phyloP scores from a whole-genome alignment of 805 yeast species.

The Danielozyma ontarioensis region DNA sequence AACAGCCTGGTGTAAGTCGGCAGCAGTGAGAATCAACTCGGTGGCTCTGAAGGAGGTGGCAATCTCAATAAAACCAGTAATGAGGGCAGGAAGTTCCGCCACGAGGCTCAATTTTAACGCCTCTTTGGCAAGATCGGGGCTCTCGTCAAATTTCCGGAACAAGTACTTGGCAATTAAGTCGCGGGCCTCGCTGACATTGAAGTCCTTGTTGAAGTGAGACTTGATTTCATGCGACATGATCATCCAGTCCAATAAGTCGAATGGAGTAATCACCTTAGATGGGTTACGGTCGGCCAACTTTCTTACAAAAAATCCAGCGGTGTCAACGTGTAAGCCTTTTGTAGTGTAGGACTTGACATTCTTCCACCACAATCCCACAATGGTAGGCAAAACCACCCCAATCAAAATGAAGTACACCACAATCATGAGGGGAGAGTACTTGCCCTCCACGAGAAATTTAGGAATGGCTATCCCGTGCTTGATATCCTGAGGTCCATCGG shows the following conservation, averaged over 20 bases:
- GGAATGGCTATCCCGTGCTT: slow-evolving; percentile 95
- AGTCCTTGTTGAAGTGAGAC: slow-evolving; percentile 34
- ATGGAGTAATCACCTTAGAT: slow-evolving; percentile 55
- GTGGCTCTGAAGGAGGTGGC: slow-evolving; percentile 73
- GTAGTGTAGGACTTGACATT: slow-evolving; percentile 75
- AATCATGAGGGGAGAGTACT: slow-evolving; percentile 61
- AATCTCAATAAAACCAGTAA: slow-evolving; percentile 73
- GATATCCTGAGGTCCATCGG: slow-evolving; percentile 93
- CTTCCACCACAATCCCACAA: slow-evolving; percentile 90
- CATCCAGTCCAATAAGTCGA: slow-evolving; percentile 54
- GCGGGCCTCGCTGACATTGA: slow-evolving; percentile 44
- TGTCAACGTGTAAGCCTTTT: slow-evolving; percentile 72
- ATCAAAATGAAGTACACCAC: slow-evolving; percentile 62
- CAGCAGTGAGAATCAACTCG: slow-evolving; percentile 55
- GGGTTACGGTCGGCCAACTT: slow-evolving; percentile 71
- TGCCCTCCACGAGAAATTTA: slow-evolving; percentile 79
- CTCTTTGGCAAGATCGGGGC: slow-evolving; percentile 16
- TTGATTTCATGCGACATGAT: slow-evolving; percentile 63
- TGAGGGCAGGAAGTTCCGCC: slow-evolving; percentile 57
- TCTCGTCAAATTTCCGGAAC: slow-evolving; percentile 38
- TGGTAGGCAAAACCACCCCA: slow-evolving; percentile 71
- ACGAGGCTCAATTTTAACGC: slow-evolving; percentile 51
- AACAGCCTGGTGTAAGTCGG: slow-evolving; percentile 65
- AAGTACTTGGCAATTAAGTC: slow-evolving; percentile 54
- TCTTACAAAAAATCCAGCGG: slow-evolving; percentile 77